Base-by-base conservation (phyloP, 106 monocot genomes). In the Narthecium ossifragum region DNA sequence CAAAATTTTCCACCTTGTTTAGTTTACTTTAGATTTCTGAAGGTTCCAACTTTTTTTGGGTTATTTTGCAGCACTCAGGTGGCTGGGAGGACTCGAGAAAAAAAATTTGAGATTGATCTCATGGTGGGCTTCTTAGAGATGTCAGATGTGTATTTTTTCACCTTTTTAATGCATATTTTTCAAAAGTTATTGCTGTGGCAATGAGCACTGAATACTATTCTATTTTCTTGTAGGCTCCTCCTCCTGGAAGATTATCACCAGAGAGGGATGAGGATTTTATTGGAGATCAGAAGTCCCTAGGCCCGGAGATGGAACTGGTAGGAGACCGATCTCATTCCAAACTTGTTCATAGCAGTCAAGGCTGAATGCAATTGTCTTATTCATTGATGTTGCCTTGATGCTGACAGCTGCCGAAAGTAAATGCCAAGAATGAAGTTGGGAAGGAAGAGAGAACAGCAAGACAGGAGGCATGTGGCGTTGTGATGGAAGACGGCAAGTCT, bases 71-170 rank as follows among this genome's bases (percentile, higher is more conserved):
- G 88, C 43, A 26, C 40, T 51, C 8, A 52, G 27, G 59, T 55
- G 12, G 63, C 62, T 59, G 86, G 81, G 29, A 71, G 23, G 37
- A 67, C 59, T 9, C 55, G 63, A 38, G 65, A 75, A 26, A 80
- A 77, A 61, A 91, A 87, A 50, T 87, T 98, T 51, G 76, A 71
- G 46, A 75, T 98, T 56, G 96, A 98, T 83, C 75, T 87, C 26
- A 90, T 98, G 96, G 96, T 98, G 65, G 18, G 80, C 53, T 26
- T 61, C 36, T 63, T 46, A 22, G 26, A 43, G 21, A 51, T 60
- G 60, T n/a, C 21, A 54, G 59, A 26, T 53, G 36, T 41, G 14
- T 37, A 26, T 57, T 37, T 51, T 43, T 60, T 71, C 34, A 10
- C 21, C 23, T 12, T 28, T 49, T 72, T 57, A 60, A 31, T 60